These are phyloP conservation scores for Adansonia digitata DNA, from an alignment of 345 rosid genomes.

Conservation along the genomic window DNA sequence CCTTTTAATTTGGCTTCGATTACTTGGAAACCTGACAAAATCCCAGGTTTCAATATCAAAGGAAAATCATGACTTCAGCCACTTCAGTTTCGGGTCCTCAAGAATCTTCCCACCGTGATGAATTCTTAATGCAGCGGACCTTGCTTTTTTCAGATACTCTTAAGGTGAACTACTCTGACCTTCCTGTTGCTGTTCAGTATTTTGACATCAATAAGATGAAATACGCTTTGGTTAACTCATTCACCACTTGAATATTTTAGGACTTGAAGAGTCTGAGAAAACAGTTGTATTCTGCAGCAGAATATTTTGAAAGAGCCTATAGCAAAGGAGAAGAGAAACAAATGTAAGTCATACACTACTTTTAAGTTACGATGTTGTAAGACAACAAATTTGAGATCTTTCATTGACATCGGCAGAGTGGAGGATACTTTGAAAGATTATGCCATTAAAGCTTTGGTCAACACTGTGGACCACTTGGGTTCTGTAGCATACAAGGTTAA, in stretches of 20 bases:
- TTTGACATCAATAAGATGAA: background rate
- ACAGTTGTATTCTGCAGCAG: conserved; percentile 66
- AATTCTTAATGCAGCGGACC: conserved; percentile 63
- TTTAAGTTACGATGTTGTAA: background rate
- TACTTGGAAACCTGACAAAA: background rate
- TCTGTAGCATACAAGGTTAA: conserved; percentile 66
- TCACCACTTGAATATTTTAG: conserved; percentile 25
- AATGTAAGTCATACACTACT: conserved; percentile 32
- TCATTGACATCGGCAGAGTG: conserved; percentile 34
- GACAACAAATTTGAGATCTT: too few relatives aligned
- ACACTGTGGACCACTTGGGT: conserved; percentile 85
- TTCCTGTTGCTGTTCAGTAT: conserved; percentile 4
- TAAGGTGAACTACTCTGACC: conserved; percentile 31
- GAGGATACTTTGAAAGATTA: conserved; percentile 64
- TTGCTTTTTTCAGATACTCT: conserved; percentile 59
- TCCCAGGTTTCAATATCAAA: conserved; percentile 10
- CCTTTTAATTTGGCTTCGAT: background rate
- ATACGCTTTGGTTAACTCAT: background rate
- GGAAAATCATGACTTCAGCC: conserved; percentile 34
- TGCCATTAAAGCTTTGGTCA: conserved; percentile 64
- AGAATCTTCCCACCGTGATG: conserved; percentile 53
- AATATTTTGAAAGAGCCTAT: conserved; percentile 66
- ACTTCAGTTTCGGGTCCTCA: conserved; percentile 37
- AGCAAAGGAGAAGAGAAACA: conserved; percentile 53
- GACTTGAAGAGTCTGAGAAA: conserved; percentile 70